Base-by-base conservation (phyloP, 129 eudicot genomes). In the Arctium lappa region DNA sequence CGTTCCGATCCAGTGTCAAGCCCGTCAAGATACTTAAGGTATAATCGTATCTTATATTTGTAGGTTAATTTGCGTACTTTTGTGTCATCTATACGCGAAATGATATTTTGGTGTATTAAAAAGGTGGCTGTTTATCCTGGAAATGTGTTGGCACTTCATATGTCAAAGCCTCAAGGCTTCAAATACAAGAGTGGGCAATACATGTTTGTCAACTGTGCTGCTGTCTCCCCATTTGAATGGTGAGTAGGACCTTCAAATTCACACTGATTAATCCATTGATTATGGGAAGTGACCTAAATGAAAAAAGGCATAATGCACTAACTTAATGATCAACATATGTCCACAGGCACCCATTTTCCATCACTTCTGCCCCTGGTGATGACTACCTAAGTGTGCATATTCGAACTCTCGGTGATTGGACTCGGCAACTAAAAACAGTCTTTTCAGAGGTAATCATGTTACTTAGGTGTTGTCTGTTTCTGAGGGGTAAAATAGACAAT, bases 341-440 rank as follows among this genome's bases (percentile, higher is more conserved):
- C 77, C 37, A 74, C 86, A 94, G 98, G 98, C 98, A 94, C 82
- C 98, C 98, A 12, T 92, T 94, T 86, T 94, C 98, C 44, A 89
- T 94, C 72, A 94, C 98, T 32, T 94, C 98, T 46, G 92, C 95
- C 53, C 98, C 98, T 0, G 88, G 88, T 69, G 96, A 94, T 84
- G 96, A 94, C 83, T 86, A 92, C 86, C 72, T 94, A 22, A 94
- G 98, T 66, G 93, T 94, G 42, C 98, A 94, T 70, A 92, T 94
- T n/a, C 88, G 97, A 71, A 89, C 92, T 34, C 90, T 91, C n/a
- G 98, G 98, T 56, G 98, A 94, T 83, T 94, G 98, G 98, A 94
- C 95, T 13, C 80, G 90, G 40, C 96, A 92, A 84, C 91, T 94
- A 40, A 88, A 88, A 75, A 87, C 82, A 22, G 92, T 89, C 66